Evolutionary conservation across 1,284 basidiomycete species (phyloP).

Genomic region (Naganishia liquefaciens): DNA sequence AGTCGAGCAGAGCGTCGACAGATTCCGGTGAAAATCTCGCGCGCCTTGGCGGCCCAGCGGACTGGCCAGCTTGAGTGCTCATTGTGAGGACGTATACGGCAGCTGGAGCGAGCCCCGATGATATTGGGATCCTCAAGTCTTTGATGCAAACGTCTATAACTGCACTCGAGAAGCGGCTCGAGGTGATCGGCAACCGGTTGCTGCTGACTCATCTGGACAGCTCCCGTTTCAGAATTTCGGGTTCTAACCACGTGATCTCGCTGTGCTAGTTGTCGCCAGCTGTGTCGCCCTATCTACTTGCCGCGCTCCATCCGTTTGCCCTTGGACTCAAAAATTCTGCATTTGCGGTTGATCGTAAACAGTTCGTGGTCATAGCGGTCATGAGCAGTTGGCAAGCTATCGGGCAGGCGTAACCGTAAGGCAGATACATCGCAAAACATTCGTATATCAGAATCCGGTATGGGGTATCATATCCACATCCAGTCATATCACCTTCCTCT

Average conservation of each 20-base stretch:
- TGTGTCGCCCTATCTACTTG: too few relatives aligned
- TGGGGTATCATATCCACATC: not conserved
- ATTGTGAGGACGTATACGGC: constrained; percentile 3
- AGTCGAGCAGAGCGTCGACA: constrained; percentile 23
- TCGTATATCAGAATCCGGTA: not conserved
- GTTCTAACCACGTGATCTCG: not conserved
- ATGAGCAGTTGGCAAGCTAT: constrained; percentile 1
- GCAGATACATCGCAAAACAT: not conserved
- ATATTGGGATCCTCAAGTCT: too few relatives aligned
- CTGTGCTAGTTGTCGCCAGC: too few relatives aligned
- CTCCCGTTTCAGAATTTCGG: constrained; percentile 9
- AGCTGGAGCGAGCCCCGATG: too few relatives aligned
- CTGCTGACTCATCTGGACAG: constrained; percentile 6
- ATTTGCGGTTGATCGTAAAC: too few relatives aligned
- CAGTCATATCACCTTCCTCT: not conserved
- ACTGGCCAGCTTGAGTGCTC: not conserved
- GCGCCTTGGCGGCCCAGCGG: constrained; percentile 1
- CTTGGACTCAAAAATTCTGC: too few relatives aligned
- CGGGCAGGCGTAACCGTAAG: not conserved
- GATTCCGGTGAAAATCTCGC: constrained; percentile 31
- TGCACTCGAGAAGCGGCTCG: too few relatives aligned
- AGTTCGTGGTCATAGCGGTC: constrained; percentile 8
- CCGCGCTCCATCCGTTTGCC: too few relatives aligned
- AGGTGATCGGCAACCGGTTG: not conserved
- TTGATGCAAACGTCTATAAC: too few relatives aligned